Base-by-base conservation (phyloP, 176 grass and related monocot genomes). In the Saccharum spontaneum region DNA sequence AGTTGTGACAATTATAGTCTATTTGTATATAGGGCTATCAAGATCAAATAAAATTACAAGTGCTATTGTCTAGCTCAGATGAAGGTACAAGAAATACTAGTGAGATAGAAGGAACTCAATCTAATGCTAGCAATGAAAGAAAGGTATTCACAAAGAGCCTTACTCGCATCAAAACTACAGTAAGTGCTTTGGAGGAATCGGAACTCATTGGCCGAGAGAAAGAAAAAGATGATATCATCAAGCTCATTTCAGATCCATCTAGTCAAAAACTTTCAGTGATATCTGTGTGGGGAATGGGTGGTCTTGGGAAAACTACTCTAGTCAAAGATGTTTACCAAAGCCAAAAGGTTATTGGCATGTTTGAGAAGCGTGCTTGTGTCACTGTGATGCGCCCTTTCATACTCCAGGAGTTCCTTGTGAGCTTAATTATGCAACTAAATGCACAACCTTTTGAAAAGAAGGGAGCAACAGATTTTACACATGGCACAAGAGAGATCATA, bases 251-350 rank as follows among this genome's bases (percentile, higher is more conserved):
- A 52, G 1, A 52, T 5, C 3, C 1, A 52, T 0, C 0, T 18
- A 4, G 49, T 1, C 49, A 52, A 4, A 2, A 52, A 17, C 4
- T 55, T 14, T 5, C 8, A 14, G 90, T 89, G 0, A 67, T 86
- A 4, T 82, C 90, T 1, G 8, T 88, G 0, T 73, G 83, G 6
- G 86, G 86, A 48, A 78, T 88, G 82, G 72, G 71, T 20, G 86
- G 77, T 3, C 0, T 81, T 17, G 86, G 82, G 6, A 92, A 86
- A 63, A 92, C 86, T 1, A 54, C 77, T 78, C 71, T 89, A 9
- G 59, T 55, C 10, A 79, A 37, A 48, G 13, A 50, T 28, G 62
- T 89, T 4, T 84, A 65, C 8, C 7, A 75, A 39, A 69, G 16
- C 23, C 4, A 24, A 36, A 23, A 54, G 0, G 28, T 87, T 2